Conservation (phyloP, 140 eudicot genomes). For the Anethum foeniculum region DNA sequence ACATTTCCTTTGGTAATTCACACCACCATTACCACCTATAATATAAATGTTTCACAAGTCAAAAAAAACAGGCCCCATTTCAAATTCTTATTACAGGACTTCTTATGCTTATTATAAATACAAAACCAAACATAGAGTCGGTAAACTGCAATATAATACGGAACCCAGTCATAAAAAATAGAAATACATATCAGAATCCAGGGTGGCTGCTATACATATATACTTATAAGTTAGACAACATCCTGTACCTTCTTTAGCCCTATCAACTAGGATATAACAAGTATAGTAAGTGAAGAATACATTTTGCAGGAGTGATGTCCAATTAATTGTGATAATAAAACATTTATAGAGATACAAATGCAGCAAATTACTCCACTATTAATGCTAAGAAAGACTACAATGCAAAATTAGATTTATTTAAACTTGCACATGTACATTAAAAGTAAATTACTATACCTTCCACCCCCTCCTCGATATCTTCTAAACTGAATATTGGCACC, state of each 20-base stretch:
- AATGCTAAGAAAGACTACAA: neutral
- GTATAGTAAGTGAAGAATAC: neutral
- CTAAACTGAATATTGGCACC: slow-evolving; percentile 66
- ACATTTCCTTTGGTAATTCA: neutral
- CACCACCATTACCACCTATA: neutral
- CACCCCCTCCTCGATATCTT: slow-evolving; percentile 80
- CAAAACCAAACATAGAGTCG: neutral
- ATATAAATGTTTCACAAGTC: neutral
- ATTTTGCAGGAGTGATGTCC: neutral
- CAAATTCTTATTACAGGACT: neutral
- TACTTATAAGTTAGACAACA: neutral
- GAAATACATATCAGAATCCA: neutral
- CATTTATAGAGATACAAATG: neutral
- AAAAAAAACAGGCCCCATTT: neutral
- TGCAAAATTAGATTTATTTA: neutral
- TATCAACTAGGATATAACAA: too few species aligned
- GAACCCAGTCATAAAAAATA: neutral
- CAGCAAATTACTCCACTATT: neutral
- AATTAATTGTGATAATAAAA: neutral
- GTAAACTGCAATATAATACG: neutral
- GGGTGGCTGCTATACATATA: neutral
- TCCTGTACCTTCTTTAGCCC: neutral
- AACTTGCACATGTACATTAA: neutral
- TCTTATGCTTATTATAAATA: neutral
- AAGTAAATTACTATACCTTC: slow-evolving; percentile 42